Evolutionary conservation across 192 early-diverging fungal species (phyloP), one percentile per base, ranked within the genome.

Genomic region (Dissophora globulifera): DNA sequence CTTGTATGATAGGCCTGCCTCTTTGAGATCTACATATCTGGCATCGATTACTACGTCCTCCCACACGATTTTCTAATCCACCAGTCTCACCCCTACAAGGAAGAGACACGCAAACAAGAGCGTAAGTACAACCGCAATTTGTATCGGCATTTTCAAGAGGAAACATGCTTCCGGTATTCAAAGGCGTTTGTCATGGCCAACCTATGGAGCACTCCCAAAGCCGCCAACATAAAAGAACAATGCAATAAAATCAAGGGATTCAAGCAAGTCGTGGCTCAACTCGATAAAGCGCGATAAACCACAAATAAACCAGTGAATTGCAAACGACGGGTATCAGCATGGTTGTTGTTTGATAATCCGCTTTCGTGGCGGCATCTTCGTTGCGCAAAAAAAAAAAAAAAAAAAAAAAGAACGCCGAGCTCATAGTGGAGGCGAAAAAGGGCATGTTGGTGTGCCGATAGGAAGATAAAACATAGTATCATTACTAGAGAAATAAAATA

Each of bases 61-160:
- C 85, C 86, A 23, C 41, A 69, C 22, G 85, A 85, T 43, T 87
- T 84, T 57, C 55, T 86, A 35, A 86, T 87, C 45, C 86, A 87
- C 59, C 84, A 86, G 46, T 82, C 83, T 2, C 86, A 87, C 48
- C 75, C 83, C 35, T 87, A 87, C 66, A 65, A 74, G 9, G 83
- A 84, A 62, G 81, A 79, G 20, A 82, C 81, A 20, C 62, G 86
- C 20, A 61, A 49, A 48, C 43, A 31, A 46, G 50, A 85, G 80
- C 82, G 84, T 50, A 83, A 81, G 68, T 80, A 82, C 45, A 85
- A 85, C 32, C 81, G 81, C 27, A 83, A 85, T 54, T 47, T 85
- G 6, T 85, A 85, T 32, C 78, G 81, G 51, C 69, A 83, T 25
- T 85, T 81, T 50, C 78, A 81, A 53, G 84, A 85, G 43, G 84